Evolutionary conservation across 257 asterid species (phyloP).

Genomic region (Penstemon eatonii): DNA sequence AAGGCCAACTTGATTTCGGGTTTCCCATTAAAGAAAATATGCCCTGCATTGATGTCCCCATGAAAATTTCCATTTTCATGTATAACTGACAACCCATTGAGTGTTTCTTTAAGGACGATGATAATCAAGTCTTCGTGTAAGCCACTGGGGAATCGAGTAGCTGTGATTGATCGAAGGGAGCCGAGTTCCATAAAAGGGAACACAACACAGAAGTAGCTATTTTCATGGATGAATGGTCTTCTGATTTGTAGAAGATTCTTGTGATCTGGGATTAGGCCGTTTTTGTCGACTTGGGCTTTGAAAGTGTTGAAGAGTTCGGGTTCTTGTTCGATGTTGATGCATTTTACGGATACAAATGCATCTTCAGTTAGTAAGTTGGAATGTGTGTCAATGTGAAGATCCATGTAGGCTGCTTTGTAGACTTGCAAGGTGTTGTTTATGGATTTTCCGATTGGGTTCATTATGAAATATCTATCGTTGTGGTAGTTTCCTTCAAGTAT

Average conservation of each 20-base stretch:
- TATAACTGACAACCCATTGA: not conserved
- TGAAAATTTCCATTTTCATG: not conserved
- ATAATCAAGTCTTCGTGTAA: not conserved
- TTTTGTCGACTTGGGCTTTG: not conserved
- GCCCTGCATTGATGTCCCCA: slow-evolving; percentile 16
- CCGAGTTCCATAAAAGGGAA: slow-evolving; percentile 21
- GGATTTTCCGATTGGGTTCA: slow-evolving; percentile 1
- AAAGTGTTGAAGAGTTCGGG: not conserved
- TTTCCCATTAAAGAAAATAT: slow-evolving; percentile 8
- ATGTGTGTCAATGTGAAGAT: not conserved
- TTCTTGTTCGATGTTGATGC: not conserved
- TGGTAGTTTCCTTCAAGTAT: not conserved
- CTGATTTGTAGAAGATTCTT: not conserved
- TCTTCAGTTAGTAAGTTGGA: not conserved
- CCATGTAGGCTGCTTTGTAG: not conserved
- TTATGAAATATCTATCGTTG: not conserved
- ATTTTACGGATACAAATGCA: not conserved
- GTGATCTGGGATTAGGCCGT: not conserved
- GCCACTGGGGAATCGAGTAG: slow-evolving; percentile 5
- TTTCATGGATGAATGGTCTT: not conserved
- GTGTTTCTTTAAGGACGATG: not conserved
- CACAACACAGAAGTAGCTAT: not conserved
- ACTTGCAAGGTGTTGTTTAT: not conserved
- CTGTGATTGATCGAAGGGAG: slow-evolving; percentile 7
- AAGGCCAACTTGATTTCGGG: slow-evolving; percentile 27